A percentile compares a stretch with the other conserved stretches of the same genome.
Conservation (phyloP, 768 basidiomycete genomes). For the Crepidotus variabilis region DNA sequence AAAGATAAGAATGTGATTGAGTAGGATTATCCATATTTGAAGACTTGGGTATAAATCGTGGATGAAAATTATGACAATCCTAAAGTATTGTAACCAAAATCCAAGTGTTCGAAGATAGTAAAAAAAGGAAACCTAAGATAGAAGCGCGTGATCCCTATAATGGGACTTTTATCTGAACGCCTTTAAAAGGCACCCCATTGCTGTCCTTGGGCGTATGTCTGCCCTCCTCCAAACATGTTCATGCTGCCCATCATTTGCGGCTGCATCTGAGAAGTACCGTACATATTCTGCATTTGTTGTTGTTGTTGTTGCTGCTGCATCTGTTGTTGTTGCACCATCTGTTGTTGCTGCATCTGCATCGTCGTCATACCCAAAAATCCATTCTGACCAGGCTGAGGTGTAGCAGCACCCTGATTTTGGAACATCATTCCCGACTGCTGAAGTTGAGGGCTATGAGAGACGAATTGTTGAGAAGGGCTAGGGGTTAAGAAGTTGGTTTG, state of each 20-base stretch:
- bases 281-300: constrained; percentile 16
- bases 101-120: no score
- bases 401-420: constrained; percentile 12
- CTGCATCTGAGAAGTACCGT: constrained; percentile 17
- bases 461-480: constrained; percentile 30
- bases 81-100: no score
- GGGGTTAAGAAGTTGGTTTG: constrained; percentile 29
- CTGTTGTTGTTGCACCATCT: constrained; percentile 15
- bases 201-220: constrained; percentile 20
- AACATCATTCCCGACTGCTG: constrained; percentile 27
- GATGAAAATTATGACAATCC: no score
- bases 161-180: background rate
- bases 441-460: constrained; percentile 32
- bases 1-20: no score
- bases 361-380: constrained; percentile 26
- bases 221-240: constrained; percentile 13
- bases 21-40: no score
- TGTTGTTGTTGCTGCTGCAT: constrained; percentile 24
- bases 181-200: constrained; percentile 38
- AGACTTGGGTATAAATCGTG: no score
- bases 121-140: background rate
- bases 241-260: constrained; percentile 26
- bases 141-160: background rate
- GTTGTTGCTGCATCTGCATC: constrained; percentile 31
- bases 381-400: constrained; percentile 18